phyloP scores from a whole-genome alignment of 1,284 basidiomycete species.

The Calocybe gambosa region DNA sequence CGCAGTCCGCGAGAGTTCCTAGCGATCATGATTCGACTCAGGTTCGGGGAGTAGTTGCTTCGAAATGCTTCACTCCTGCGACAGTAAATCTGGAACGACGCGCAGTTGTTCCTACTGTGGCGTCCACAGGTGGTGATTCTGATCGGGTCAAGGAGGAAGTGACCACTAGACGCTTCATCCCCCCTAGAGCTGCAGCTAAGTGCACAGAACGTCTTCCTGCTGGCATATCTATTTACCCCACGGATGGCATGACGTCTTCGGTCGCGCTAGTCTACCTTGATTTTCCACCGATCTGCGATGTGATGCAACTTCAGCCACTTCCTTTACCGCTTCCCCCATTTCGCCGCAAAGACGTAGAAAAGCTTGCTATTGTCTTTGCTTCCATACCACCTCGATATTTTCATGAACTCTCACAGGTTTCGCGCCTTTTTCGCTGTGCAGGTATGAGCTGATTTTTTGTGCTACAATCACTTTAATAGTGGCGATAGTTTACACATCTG shows the following conservation, averaged over 20 bases:
- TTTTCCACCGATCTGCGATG: constrained; percentile 18
- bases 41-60: not conserved
- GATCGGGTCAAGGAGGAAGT: not conserved
- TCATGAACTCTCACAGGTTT: constrained; percentile 40
- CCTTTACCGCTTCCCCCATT: constrained; percentile 50
- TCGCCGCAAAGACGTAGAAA: constrained; percentile 48
- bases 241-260: not conserved
- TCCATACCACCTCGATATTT: constrained; percentile 39
- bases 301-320: constrained; percentile 33
- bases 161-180: constrained; percentile 17
- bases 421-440: constrained; percentile 60
- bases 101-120: not conserved
- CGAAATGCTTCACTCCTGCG: not conserved
- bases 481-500: constrained; percentile 54
- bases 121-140: not conserved
- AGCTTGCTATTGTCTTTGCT: constrained; percentile 51
- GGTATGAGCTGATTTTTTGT: constrained; percentile 31
- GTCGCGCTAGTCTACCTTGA: constrained; percentile 24
- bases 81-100: not conserved
- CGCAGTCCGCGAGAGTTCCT: not conserved
- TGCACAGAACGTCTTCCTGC: not conserved
- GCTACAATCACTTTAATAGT: not conserved
- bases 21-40: not conserved
- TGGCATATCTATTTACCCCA: not conserved
- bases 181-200: constrained; percentile 9